Evolutionary conservation across 2,329 filamentous ascomycete genomes (phyloP).

Genomic region (Aspergillus arachidicola): DNA sequence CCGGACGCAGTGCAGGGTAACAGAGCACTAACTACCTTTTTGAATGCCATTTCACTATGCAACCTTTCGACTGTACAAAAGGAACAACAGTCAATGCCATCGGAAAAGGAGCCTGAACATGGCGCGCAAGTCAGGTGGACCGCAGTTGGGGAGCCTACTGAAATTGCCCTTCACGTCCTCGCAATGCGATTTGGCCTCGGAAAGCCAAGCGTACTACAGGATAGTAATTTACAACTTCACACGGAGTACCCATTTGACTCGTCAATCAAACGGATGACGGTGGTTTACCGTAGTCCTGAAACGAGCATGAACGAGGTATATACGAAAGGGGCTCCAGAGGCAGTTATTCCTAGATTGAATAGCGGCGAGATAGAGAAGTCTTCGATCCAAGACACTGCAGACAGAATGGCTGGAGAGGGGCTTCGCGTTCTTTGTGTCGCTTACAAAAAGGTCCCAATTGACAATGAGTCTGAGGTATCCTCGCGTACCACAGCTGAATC

Average conservation of each 20-base stretch:
- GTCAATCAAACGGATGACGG: conserved; percentile 67
- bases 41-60: conserved; percentile 58
- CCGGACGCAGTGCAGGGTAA: conserved; percentile 29
- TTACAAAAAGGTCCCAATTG: conserved; percentile 33
- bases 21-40: conserved; percentile 51
- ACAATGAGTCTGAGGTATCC: conserved; percentile 33
- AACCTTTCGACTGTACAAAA: conserved; percentile 56
- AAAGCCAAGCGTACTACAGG: conserved; percentile 47
- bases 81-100: conserved; percentile 23
- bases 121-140: conserved; percentile 51
- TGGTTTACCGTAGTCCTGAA: conserved; percentile 52
- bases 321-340: conserved; percentile 66
- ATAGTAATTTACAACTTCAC: conserved; percentile 21
- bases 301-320: conserved; percentile 48
- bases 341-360: conserved; percentile 47
- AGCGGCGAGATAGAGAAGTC: conserved; percentile 24
- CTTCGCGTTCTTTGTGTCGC: conserved; percentile 64
- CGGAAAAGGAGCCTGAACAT: conserved; percentile 8
- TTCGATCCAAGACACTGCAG: conserved; percentile 39
- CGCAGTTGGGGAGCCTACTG: conserved; percentile 65
- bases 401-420: conserved; percentile 62
- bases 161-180: conserved; percentile 69
- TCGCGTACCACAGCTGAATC: conserved; percentile 55
- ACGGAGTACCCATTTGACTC: conserved; percentile 68
- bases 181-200: conserved; percentile 61